Percentiles rank a stretch among this genome's conserved stretches.
These are phyloP conservation scores for Rhodotorula glutinis DNA, from an alignment of 1,284 basidiomycete species.

Conservation along the genomic window DNA sequence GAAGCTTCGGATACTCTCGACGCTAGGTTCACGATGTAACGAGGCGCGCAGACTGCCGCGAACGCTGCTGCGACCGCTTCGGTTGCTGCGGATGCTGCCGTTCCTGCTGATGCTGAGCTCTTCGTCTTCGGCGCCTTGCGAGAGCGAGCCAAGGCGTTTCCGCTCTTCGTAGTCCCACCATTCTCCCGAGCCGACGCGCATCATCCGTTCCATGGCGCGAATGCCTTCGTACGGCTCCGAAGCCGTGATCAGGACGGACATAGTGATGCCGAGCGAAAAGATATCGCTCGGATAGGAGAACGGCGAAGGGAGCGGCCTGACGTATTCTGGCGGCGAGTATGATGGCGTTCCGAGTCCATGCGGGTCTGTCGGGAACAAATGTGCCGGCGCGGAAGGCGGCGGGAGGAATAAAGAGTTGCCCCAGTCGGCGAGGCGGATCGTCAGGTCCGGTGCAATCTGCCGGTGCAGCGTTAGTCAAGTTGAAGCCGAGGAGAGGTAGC, in stretches of 20 bases:
- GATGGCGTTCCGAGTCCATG: conserved; percentile 54
- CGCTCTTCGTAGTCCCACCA: conserved; percentile 53
- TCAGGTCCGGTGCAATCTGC: conserved; percentile 36
- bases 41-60: conserved; percentile 3
- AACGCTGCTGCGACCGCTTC: conserved; percentile 10
- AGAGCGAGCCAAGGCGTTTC: conserved; percentile 40
- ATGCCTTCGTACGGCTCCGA: conserved; percentile 51
- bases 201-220: conserved; percentile 52
- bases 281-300: conserved; percentile 54
- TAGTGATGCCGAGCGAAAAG: conserved; percentile 54
- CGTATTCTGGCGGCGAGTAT: conserved; percentile 55
- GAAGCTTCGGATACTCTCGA: conserved; percentile 18
- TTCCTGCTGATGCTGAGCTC: conserved; percentile 8
- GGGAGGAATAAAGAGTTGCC: conserved; percentile 52
- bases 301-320: conserved; percentile 45
- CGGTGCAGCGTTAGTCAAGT: too few species aligned
- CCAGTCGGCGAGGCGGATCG: conserved; percentile 51
- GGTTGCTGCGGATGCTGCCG: conserved; percentile 19
- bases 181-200: conserved; percentile 51
- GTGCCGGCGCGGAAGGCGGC: conserved; percentile 30
- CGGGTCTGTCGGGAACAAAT: conserved; percentile 45
- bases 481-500: too few species aligned
- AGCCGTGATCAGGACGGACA: conserved; percentile 52
- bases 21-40: conserved; percentile 7
- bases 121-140: conserved; percentile 3